A percentile compares a stretch with the other conserved stretches of the same genome.
phyloP scores from a whole-genome alignment of 768 basidiomycete species.

The Pulveroboletus sp. region DNA sequence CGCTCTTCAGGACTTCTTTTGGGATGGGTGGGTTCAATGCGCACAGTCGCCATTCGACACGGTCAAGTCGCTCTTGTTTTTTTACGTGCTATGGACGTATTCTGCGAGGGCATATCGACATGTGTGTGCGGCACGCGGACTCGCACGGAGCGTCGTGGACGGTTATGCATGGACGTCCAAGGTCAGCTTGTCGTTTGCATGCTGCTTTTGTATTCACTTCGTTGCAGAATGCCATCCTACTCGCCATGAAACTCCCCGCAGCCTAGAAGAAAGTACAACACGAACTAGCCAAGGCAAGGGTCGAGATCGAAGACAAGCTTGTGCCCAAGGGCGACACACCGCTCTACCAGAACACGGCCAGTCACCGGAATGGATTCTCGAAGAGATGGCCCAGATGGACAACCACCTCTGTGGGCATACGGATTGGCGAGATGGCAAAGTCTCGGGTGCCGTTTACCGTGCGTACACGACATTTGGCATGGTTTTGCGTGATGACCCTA shows the following conservation, averaged over 20 bases:
- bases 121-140: conserved; percentile 36
- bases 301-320: conserved; percentile 65
- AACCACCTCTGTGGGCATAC: conserved; percentile 41
- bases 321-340: conserved; percentile 68
- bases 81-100: conserved; percentile 32
- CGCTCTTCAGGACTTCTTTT: conserved; percentile 9
- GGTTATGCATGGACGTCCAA: conserved; percentile 28
- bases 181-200: conserved; percentile 14
- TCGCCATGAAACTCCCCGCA: conserved; percentile 61
- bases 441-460: conserved; percentile 89
- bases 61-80: conserved; percentile 35
- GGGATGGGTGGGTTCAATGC: conserved; percentile 13
- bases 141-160: conserved; percentile 25
- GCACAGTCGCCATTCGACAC: conserved; percentile 23
- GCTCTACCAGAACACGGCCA: conserved; percentile 63
- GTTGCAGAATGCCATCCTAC: conserved; percentile 48
- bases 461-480: conserved; percentile 34
- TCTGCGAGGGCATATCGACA: conserved; percentile 30
- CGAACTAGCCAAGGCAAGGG: conserved; percentile 63
- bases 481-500: too few species aligned
- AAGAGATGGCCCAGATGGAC: conserved; percentile 83
- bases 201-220: too few species aligned
- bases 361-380: conserved; percentile 67
- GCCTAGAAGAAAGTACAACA: conserved; percentile 55
- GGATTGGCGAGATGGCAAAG: conserved; percentile 75